Percentiles rank a stretch among this genome's conserved stretches.
Conservation (phyloP, 768 basidiomycete species). For the Termitomyces bulborhizus region DNA sequence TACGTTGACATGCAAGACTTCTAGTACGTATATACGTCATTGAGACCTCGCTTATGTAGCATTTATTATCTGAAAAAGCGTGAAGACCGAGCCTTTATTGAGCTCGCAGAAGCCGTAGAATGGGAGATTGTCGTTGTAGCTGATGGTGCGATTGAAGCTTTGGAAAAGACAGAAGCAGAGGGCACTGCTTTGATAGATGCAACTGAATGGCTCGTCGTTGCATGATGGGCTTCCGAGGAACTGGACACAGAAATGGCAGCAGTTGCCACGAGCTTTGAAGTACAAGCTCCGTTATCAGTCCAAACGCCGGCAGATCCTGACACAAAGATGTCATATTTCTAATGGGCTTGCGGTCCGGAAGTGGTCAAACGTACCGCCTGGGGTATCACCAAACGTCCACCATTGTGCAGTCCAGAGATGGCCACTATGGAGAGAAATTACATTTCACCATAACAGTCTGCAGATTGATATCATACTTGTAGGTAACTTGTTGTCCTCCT, state of each 20-base stretch:
- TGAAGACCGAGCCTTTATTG: background rate
- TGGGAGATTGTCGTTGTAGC: background rate
- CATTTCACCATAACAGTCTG: background rate
- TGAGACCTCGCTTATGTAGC: background rate
- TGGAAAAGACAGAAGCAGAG: background rate
- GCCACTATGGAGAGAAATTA: constrained; percentile 24
- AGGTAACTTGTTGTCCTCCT: constrained; percentile 33
- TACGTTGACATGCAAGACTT: background rate
- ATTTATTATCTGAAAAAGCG: constrained; percentile 8
- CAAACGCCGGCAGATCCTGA: constrained; percentile 27
- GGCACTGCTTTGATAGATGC: background rate
- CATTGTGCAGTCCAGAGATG: constrained; percentile 44
- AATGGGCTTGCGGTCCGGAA: background rate
- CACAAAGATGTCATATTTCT: background rate
- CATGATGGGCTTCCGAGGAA: background rate
- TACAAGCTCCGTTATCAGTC: constrained; percentile 27
- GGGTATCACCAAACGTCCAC: constrained; percentile 33
- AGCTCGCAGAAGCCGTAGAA: background rate
- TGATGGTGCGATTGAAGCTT: background rate
- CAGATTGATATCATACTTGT: constrained; percentile 24
- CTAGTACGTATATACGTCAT: background rate
- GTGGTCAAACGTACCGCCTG: constrained; percentile 20
- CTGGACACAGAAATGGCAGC: background rate
- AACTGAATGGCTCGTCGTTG: background rate
- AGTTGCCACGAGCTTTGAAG: background rate